phyloP scores from a whole-genome alignment of 208 protist species.

The Crithidia mellificae region DNA sequence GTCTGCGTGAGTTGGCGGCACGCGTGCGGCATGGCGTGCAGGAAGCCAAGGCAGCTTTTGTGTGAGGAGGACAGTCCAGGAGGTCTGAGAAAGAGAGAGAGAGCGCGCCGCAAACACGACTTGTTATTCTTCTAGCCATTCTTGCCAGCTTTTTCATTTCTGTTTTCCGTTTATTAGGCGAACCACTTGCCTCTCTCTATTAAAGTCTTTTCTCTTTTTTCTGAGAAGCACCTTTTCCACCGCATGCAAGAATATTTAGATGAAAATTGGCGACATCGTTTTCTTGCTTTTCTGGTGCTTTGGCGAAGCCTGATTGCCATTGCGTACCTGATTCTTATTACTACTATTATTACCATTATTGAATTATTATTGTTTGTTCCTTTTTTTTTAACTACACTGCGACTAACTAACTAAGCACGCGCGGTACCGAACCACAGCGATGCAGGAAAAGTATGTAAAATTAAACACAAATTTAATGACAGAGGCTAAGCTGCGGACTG shows the following conservation, averaged over 20 bases:
- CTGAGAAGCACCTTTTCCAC: too few relatives aligned
- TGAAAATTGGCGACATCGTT: too few relatives aligned
- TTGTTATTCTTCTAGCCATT: neutral
- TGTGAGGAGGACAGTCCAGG: neutral
- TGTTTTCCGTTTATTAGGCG: too few relatives aligned
- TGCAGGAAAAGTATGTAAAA: neutral
- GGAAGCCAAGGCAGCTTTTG: constrained; percentile 49
- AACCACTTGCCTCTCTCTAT: too few relatives aligned
- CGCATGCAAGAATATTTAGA: too few relatives aligned
- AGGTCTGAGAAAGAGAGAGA: neutral
- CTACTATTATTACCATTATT: neutral
- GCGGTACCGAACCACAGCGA: neutral
- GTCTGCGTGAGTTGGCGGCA: constrained; percentile 49
- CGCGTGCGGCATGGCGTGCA: constrained; percentile 42
- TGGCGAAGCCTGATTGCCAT: too few relatives aligned
- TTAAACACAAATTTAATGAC: neutral
- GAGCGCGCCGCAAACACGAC: neutral
- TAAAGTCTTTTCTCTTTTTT: too few relatives aligned
- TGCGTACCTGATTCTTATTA: too few relatives aligned
- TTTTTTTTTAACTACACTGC: neutral
- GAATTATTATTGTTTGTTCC: neutral
- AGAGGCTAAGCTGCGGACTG: neutral
- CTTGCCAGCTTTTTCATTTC: too few relatives aligned
- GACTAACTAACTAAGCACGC: constrained; percentile 1
- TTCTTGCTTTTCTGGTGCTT: too few relatives aligned